Evolutionary conservation across 495 filamentous ascomycete genomes (phyloP), one percentile per base, ranked within the genome.

Genomic region (Trichocladium antarcticum): DNA sequence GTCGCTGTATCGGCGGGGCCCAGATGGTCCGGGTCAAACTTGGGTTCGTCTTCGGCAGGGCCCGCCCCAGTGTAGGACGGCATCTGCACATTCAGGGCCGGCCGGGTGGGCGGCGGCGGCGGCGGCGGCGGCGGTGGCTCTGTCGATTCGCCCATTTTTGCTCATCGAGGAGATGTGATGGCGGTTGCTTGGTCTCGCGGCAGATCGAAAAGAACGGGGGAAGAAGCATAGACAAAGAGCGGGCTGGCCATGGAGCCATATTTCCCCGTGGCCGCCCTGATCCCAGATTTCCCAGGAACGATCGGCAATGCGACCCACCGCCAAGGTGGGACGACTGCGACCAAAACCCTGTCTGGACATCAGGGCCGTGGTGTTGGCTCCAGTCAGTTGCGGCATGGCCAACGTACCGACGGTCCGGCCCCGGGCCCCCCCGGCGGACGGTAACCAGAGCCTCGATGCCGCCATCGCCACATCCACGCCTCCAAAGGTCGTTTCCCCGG

Each of bases 41-140:
- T 63, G 34, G 54, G 53, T 0, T 46, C 40, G 36, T 65, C 57
- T 29, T 63, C 57, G 16, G 52, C 28, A 6, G 37, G 46, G 37
- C 28, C 48, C 24, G 48, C 40, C 21, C 36, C 46, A 17, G 51
- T 32, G 15, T 55, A 42, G 41, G 61, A 63, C 39, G 56, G 65
- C 40, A 56, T 45, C 28, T 62, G 59, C 19, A 64, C 47, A 31
- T 56, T 40, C 22, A 64, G 55, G 20, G 47, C 31, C 21, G 55
- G 57, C 31, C 49, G 42, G 17, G 35, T 16, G 15, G 42, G 45
- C 14, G 45, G 45, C 7, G 37, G 45, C 11, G 45, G 40, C 15
- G 27, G 27, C 27, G 37, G 45, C 10, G 45, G 45, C 12, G 37
- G 45, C 7, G 45, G 41, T 11, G 27, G 14, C 16, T 50, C 47